A percentile compares a stretch with the other conserved stretches of the same genome.
phyloP scores from a whole-genome alignment of 208 protist genomes.

The Trypanosoma mega region DNA sequence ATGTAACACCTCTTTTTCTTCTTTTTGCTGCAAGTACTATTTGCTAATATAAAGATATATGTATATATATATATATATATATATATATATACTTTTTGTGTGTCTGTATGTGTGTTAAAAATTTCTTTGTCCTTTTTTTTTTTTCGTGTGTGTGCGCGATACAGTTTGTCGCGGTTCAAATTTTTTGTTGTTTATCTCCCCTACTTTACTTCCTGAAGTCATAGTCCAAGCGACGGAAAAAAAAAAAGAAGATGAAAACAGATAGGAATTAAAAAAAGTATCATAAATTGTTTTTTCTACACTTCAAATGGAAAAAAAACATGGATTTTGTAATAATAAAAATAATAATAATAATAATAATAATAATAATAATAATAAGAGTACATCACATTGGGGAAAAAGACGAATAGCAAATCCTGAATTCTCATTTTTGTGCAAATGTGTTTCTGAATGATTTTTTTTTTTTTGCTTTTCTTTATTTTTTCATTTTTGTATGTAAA shows the following conservation, averaged over 20 bases:
- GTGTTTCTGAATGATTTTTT: neutral
- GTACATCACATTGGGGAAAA: neutral
- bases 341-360: no score
- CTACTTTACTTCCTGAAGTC: neutral
- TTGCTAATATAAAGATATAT: no score
- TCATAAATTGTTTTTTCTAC: no score
- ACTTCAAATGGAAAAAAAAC: no score
- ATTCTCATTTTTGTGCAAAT: neutral
- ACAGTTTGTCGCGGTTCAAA: neutral
- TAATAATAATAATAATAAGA: no score
- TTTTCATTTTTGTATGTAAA: no score
- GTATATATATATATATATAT: constrained; percentile 39
- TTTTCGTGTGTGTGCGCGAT: neutral
- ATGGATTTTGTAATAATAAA: no score
- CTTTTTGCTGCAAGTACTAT: no score
- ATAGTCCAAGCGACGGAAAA: no score
- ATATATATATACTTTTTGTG: constrained; percentile 7
- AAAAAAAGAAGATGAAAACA: no score
- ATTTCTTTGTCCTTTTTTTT: neutral
- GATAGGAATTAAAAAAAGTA: no score
- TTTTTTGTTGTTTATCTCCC: neutral
- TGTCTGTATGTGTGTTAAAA: constrained; percentile 1
- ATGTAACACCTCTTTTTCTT: no score
- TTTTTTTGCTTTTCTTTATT: neutral
- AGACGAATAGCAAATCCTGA: neutral